These are phyloP conservation scores for Coniella lustricola DNA, from an alignment of 2,329 filamentous ascomycete genomes.

Conservation along the genomic window DNA sequence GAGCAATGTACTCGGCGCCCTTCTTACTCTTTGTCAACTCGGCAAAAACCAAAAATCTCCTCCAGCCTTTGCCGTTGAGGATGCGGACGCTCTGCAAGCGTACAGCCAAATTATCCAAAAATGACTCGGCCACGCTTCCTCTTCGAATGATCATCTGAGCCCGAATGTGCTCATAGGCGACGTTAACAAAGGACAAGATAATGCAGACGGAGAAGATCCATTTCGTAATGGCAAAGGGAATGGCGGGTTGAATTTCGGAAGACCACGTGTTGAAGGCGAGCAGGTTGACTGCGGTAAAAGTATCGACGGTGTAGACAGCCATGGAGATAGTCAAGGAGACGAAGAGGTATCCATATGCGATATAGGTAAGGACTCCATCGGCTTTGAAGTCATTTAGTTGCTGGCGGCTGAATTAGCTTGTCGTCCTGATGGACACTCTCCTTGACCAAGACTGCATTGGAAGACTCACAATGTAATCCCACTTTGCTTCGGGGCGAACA, in stretches of 20 bases:
- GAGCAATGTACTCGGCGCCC: constrained; percentile 79
- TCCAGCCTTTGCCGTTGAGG: constrained; percentile 65
- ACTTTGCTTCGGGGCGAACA: constrained; percentile 78
- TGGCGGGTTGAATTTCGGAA: constrained; percentile 69
- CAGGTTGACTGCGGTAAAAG: constrained; percentile 87
- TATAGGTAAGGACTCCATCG: constrained; percentile 64
- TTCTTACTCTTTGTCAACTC: constrained; percentile 88
- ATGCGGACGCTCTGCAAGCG: constrained; percentile 76
- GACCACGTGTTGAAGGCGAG: constrained; percentile 87
- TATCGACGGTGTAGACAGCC: constrained; percentile 83
- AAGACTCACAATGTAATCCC: constrained; percentile 77
- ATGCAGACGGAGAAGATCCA: constrained; percentile 96
- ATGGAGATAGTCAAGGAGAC: constrained; percentile 71
- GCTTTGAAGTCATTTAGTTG: constrained; percentile 70
- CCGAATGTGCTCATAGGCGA: constrained; percentile 71
- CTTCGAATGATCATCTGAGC: constrained; percentile 75
- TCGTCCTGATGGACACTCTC: not conserved
- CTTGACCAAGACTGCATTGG: not conserved
- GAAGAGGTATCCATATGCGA: constrained; percentile 83
- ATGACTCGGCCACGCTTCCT: constrained; percentile 84
- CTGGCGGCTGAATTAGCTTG: constrained; percentile 26
- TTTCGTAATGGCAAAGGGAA: constrained; percentile 72
- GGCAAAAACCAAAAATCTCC: constrained; percentile 85
- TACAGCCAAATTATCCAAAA: constrained; percentile 80
- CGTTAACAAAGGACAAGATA: constrained; percentile 78